Evolutionary conservation across 2,329 filamentous ascomycete species (phyloP).

Genomic region (Macrophomina phaseolina): DNA sequence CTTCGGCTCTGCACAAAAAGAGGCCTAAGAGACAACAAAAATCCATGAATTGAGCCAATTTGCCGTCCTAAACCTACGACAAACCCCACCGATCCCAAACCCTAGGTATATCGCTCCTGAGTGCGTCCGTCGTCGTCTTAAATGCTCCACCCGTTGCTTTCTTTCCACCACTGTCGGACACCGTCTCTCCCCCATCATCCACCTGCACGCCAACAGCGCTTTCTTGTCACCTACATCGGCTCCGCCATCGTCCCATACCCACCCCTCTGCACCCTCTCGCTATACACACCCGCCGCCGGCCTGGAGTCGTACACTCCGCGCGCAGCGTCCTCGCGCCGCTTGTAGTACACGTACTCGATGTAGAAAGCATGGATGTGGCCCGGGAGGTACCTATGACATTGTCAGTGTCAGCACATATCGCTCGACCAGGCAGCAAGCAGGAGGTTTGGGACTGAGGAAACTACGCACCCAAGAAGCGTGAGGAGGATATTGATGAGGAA

Average conservation of each 20-base stretch:
- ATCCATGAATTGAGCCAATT: no score
- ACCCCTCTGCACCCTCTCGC: slow-evolving; percentile 66
- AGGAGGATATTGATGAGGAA: slow-evolving; percentile 56
- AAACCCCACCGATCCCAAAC: background rate
- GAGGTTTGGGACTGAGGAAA: slow-evolving; percentile 6
- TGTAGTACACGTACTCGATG: slow-evolving; percentile 81
- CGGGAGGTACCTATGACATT: slow-evolving; percentile 66
- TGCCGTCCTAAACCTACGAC: no score
- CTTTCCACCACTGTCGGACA: no score
- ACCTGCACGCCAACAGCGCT: no score
- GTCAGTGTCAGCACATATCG: background rate
- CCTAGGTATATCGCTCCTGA: background rate
- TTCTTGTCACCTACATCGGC: background rate
- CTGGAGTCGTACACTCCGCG: slow-evolving; percentile 61
- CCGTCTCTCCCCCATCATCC: background rate
- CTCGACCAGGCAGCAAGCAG: background rate
- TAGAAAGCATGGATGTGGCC: slow-evolving; percentile 83
- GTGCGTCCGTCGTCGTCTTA: no score
- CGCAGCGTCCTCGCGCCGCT: slow-evolving; percentile 68
- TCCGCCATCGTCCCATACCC: background rate
- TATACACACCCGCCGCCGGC: slow-evolving; percentile 73
- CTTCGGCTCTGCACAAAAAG: no score
- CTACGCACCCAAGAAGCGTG: slow-evolving; percentile 49
- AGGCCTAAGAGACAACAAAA: no score
- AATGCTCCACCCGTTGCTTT: no score